These are phyloP conservation scores for Chondrostereum purpureum DNA, from an alignment of 1,284 basidiomycete genomes.

Conservation along the genomic window DNA sequence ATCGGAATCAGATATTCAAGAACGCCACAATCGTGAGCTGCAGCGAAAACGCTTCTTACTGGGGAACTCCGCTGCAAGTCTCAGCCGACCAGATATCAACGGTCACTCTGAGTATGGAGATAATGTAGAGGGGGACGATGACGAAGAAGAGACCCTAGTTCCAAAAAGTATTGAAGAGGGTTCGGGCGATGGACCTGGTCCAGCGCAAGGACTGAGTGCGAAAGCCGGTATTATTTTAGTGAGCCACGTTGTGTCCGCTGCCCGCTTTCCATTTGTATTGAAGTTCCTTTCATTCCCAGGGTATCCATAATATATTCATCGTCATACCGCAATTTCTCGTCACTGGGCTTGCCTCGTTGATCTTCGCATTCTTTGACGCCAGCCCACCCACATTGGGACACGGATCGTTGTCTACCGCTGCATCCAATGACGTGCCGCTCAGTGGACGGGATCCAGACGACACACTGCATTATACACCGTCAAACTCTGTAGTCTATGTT, in stretches of 20 bases:
- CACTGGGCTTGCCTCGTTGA: conserved; percentile 57
- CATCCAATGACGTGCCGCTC: not conserved
- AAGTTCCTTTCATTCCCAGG: conserved; percentile 44
- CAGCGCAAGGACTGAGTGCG: conserved; percentile 44
- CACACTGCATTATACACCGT: conserved; percentile 22
- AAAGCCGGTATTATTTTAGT: conserved; percentile 90
- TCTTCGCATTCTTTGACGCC: conserved; percentile 66
- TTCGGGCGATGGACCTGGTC: conserved; percentile 8
- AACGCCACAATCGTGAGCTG: conserved; percentile 4
- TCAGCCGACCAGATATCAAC: conserved; percentile 30
- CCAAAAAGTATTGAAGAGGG: conserved; percentile 16
- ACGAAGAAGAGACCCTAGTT: conserved; percentile 14
- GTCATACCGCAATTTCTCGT: conserved; percentile 73
- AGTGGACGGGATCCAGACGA: no score
- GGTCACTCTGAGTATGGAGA: conserved; percentile 16
- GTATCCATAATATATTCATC: conserved; percentile 88
- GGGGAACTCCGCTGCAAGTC: conserved; percentile 38
- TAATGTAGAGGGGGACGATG: conserved; percentile 21
- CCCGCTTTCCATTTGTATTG: conserved; percentile 5
- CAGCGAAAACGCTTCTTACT: conserved; percentile 24
- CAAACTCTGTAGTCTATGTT: conserved; percentile 71
- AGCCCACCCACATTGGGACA: no score
- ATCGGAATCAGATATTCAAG: conserved; percentile 1
- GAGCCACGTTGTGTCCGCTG: conserved; percentile 23
- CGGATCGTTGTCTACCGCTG: not conserved